phyloP scores from a whole-genome alignment of 208 protist genomes.

The Endotrypanum monterogeii region DNA sequence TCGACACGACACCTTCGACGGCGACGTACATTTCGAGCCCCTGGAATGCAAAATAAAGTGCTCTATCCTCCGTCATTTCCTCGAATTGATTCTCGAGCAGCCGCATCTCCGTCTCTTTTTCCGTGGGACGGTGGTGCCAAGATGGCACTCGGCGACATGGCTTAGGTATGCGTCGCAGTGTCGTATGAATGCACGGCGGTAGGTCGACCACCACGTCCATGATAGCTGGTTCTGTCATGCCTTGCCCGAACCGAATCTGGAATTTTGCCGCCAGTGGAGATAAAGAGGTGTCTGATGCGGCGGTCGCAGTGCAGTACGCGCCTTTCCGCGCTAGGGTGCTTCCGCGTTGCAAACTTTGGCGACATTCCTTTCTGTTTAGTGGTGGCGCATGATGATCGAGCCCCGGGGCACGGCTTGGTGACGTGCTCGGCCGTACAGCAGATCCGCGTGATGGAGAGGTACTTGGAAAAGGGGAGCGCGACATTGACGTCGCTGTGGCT shows the following conservation, averaged over 20 bases:
- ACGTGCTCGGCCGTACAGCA: constrained; percentile 20
- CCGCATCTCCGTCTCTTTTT: constrained; percentile 61
- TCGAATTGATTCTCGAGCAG: constrained; percentile 83
- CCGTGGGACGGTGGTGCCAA: constrained; percentile 63
- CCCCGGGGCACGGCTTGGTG: constrained; percentile 16
- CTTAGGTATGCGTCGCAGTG: constrained; percentile 68
- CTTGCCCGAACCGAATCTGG: constrained; percentile 47
- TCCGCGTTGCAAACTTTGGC: constrained; percentile 14
- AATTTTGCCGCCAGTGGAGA: constrained; percentile 47
- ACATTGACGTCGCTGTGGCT: not conserved
- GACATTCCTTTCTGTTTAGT: not conserved
- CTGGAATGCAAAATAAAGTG: constrained; percentile 76
- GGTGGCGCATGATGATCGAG: not conserved
- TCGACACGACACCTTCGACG: constrained; percentile 68
- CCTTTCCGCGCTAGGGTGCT: constrained; percentile 5
- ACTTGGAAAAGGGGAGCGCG: constrained; percentile 11
- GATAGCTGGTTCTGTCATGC: constrained; percentile 55
- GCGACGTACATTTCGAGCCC: constrained; percentile 78
- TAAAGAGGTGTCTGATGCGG: constrained; percentile 24
- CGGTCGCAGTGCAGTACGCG: not conserved
- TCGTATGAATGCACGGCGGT: constrained; percentile 54
- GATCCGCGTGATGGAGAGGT: constrained; percentile 30
- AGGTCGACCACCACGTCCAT: constrained; percentile 73
- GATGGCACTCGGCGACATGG: constrained; percentile 52
- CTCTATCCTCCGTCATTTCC: constrained; percentile 70